phyloP scores from a whole-genome alignment of 2,329 filamentous ascomycete species.

The Pleoardoris graminearum region DNA sequence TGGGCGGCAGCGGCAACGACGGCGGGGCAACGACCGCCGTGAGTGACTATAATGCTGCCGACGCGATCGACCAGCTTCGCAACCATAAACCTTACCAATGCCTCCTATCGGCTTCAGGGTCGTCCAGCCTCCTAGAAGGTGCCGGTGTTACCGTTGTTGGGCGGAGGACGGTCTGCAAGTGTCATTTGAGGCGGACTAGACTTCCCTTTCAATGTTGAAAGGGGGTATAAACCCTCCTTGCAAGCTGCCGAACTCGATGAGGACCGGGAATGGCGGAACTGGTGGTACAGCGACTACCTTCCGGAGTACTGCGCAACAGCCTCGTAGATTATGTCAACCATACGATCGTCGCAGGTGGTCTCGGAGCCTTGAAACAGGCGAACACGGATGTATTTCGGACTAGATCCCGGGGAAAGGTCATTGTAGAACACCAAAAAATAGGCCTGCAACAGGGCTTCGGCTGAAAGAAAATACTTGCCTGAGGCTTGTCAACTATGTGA shows the following conservation, averaged over 20 bases:
- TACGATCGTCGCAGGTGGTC: slow-evolving; percentile 26
- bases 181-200: slow-evolving; percentile 26
- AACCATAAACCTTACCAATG: slow-evolving; percentile 30
- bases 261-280: slow-evolving; percentile 23
- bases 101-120: slow-evolving; percentile 31
- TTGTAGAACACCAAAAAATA: slow-evolving; percentile 32
- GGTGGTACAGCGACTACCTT: slow-evolving; percentile 33
- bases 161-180: slow-evolving; percentile 28
- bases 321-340: slow-evolving; percentile 29
- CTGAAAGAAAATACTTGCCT: neutral
- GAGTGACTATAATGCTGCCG: slow-evolving; percentile 32
- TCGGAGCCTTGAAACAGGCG: slow-evolving; percentile 26
- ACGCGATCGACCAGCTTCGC: slow-evolving; percentile 26
- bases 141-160: slow-evolving; percentile 25
- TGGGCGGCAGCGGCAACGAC: too few species aligned
- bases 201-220: slow-evolving; percentile 26
- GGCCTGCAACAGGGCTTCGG: neutral
- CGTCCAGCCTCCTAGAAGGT: slow-evolving; percentile 30
- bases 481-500: neutral
- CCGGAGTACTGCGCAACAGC: slow-evolving; percentile 24
- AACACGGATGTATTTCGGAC: slow-evolving; percentile 28
- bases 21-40: too few species aligned
- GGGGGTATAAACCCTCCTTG: slow-evolving; percentile 31
- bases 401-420: slow-evolving; percentile 27
- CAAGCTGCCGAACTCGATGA: slow-evolving; percentile 31